Base-by-base conservation (phyloP, 1,284 basidiomycete genomes). In the Phaffia rhodozyma region DNA sequence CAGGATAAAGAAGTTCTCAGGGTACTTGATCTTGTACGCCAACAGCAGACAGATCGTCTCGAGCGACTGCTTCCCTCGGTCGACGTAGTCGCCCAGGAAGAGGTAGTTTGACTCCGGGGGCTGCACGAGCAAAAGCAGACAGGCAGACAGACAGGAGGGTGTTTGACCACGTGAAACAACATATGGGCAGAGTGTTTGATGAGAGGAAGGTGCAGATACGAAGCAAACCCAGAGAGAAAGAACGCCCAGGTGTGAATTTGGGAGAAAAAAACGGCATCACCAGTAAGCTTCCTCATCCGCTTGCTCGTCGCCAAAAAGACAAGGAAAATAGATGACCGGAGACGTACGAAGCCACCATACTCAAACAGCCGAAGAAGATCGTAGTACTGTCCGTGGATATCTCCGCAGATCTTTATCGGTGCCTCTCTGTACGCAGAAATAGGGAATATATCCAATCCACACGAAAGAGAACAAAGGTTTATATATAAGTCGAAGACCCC, bases 11-110 rank as follows among this genome's bases (percentile, higher is more conserved):
- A 94, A 94, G 80, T 94, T 94, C 83, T 94, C 91, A 61, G 91
- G 91, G 80, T 94, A 94, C 82, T 94, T 94, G 83, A 94, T 94
- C 83, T 92, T 92, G 85, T 92, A 92, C 59, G 89, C 88, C 68
- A 92, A 84, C 66, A 92, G 81, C 43, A 88, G 82, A 66, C 80
- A 81, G 72, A 83, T 83, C 58, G 82, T 83, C 71, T 83, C 82
- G 68, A 83, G 77, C 60, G 78, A 80, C 71, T 83, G 81, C 75
- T 83, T 83, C 66, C 82, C 82, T 66, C 78, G 77, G 74, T 83
- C 82, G 68, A 83, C 82, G 69, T 83, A 83, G 73, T 83, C 82
- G 58, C 82, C 82, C 21, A 83, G 74, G 76, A 83, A 83, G 65
- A 82, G 78, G 75, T 83, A 83, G 74, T 83, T 83, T 58, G 81